Conservation (phyloP, 164 flowering plant species). For the Liriodendron chinense region DNA sequence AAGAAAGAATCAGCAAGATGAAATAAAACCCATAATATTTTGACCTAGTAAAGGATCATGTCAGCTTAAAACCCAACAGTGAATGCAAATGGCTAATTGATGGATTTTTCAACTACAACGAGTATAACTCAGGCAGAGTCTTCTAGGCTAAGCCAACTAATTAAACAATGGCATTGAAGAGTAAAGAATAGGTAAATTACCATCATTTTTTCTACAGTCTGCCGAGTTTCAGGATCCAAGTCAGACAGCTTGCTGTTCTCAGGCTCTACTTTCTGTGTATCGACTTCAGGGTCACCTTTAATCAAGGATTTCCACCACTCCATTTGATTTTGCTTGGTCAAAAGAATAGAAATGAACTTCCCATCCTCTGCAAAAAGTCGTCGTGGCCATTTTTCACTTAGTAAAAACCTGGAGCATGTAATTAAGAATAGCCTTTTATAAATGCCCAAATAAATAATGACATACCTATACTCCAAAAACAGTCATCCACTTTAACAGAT, state of each 20-base stretch:
- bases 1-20: not conserved
- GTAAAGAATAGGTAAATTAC: conserved; percentile 29
- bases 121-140: not conserved
- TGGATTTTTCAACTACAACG: not conserved
- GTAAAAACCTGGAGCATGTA: not conserved
- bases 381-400: not conserved
- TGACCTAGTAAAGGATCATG: not conserved
- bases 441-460: not conserved
- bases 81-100: not conserved
- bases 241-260: conserved; percentile 83
- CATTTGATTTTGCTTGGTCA: conserved; percentile 88
- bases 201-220: conserved; percentile 96
- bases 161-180: not conserved
- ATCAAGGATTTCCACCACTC: conserved; percentile 94
- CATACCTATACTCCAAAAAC: conserved; percentile 94
- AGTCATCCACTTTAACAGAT: conserved; percentile 77
- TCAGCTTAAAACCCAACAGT: not conserved
- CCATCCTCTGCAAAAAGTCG: conserved; percentile 68
- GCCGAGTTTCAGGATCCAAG: conserved; percentile 81
- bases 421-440: not conserved
- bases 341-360: conserved; percentile 56
- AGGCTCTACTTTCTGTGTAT: conserved; percentile 93
- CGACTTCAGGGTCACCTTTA: conserved; percentile 90
- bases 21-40: too few species aligned
- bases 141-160: not conserved